Evolutionary conservation across 2,329 filamentous ascomycete species (phyloP), one percentile per base, ranked within the genome.

Genomic region (Pseudogymnoascus sp.): DNA sequence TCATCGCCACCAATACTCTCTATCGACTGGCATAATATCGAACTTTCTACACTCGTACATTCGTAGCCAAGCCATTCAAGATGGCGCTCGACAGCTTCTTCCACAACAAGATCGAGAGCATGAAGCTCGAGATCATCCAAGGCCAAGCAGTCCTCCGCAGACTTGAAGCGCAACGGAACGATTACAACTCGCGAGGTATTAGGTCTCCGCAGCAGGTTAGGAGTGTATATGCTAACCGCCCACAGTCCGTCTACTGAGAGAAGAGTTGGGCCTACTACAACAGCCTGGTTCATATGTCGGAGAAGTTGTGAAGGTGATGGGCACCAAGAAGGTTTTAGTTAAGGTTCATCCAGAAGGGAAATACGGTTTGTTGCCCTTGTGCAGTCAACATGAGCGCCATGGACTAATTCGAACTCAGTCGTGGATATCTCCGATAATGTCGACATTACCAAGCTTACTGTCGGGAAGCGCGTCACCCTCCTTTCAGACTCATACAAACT

Each of bases 81-180:
- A 99, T 99, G 94, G 92, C 93, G 85, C 90, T 99, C 79, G 94
- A 97, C 78, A 96, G 89, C 78, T 99, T 97, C 81, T 99, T 96
- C 78, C 90, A 94, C 80, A 97, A 97, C 83, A 99, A 99, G 84
- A 97, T 97, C 79, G 94, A 99, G 90, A 87, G 89, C 76, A 96
- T 97, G 90, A 97, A 97, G 88, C 92, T 99, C 76, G 93, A 99
- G 85, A 99, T 99, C 75, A 93, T 99, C 76, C 93, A 97, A 79
- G 93, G 94, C 62, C 94, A 99, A 80, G 93, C 94, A 62, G 92
- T 96, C 63, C 82, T 99, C 66, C 89, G 94, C 69, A 87, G 94
- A 74, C 85, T 99, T 70, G 94, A 99, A 82, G 94, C 94, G 69
- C 95, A 99, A 78, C 87, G 94, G 69, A 99, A 99, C 74, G 94